Percentiles rank a stretch among this genome's conserved stretches.
Conservation (phyloP, 2,329 filamentous ascomycete genomes). For the Magnaporthiopsis incrustans region DNA sequence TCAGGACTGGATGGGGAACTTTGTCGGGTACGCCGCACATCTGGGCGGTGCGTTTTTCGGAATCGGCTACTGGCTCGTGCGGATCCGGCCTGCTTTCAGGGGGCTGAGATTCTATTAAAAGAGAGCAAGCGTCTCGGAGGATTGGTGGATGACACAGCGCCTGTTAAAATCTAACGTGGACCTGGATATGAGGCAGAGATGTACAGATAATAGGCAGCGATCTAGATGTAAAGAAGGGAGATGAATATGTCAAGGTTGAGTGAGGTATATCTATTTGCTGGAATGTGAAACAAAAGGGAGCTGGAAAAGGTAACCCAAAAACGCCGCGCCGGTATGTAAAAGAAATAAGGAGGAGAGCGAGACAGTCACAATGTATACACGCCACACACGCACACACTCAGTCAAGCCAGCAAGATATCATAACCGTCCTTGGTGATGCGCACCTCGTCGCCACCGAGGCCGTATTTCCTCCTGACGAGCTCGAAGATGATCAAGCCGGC, state of each 20-base stretch:
- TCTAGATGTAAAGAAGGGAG: neutral
- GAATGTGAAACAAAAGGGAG: neutral
- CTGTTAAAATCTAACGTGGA: neutral
- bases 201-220: neutral
- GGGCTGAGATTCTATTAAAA: neutral
- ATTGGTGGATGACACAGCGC: too few species aligned
- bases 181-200: neutral
- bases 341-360: neutral
- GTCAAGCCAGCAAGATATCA: conserved; percentile 53
- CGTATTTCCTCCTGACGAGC: conserved; percentile 65
- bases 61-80: conserved; percentile 11
- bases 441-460: conserved; percentile 51
- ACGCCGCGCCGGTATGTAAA: neutral
- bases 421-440: conserved; percentile 62
- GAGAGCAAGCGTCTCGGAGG: too few species aligned
- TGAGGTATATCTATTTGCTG: neutral
- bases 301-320: neutral
- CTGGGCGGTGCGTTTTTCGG: conserved; percentile 18
- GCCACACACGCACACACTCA: neutral
- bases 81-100: conserved; percentile 1
- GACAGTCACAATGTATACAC: neutral
- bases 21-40: conserved; percentile 18
- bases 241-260: neutral
- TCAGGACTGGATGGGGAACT: conserved; percentile 10
- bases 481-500: conserved; percentile 75